Evolutionary conservation across 169 alveolate species (phyloP).

Genomic region (Plasmodium yoelii): DNA sequence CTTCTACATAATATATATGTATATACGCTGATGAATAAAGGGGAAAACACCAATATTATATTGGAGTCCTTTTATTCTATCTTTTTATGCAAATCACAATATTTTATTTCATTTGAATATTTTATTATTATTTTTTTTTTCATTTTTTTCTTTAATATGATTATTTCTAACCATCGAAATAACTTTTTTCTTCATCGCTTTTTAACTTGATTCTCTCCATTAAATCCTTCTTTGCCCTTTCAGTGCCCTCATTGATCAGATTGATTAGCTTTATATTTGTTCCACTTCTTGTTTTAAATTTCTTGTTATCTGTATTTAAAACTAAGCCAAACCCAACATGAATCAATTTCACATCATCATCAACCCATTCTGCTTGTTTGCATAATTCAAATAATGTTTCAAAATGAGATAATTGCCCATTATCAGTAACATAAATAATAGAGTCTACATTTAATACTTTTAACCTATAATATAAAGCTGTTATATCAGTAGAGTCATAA

Average conservation of each 20-base stretch:
- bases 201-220: constrained; percentile 84
- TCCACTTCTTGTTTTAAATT: constrained; percentile 97
- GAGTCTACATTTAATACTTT: constrained; percentile 88
- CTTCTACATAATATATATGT: background rate
- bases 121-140: constrained; percentile 7
- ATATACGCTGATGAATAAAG: background rate
- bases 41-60: no score
- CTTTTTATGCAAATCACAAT: background rate
- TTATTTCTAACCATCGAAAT: constrained; percentile 62
- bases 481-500: constrained; percentile 98
- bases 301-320: constrained; percentile 94
- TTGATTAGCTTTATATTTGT: constrained; percentile 94
- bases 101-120: constrained; percentile 42
- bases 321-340: constrained; percentile 99
- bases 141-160: constrained; percentile 30
- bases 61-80: background rate
- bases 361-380: constrained; percentile 88
- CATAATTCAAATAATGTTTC: constrained; percentile 95
- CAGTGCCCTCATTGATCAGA: constrained; percentile 97
- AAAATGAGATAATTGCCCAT: constrained; percentile 96
- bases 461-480: constrained; percentile 81
- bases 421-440: constrained; percentile 96
- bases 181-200: constrained; percentile 80
- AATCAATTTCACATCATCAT: constrained; percentile 84
- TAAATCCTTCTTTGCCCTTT: constrained; percentile 94